Evolutionary conservation across 106 monocot genomes (phyloP), one percentile per base, ranked within the genome.

Genomic region (Dendrobium chrysotoxum): DNA sequence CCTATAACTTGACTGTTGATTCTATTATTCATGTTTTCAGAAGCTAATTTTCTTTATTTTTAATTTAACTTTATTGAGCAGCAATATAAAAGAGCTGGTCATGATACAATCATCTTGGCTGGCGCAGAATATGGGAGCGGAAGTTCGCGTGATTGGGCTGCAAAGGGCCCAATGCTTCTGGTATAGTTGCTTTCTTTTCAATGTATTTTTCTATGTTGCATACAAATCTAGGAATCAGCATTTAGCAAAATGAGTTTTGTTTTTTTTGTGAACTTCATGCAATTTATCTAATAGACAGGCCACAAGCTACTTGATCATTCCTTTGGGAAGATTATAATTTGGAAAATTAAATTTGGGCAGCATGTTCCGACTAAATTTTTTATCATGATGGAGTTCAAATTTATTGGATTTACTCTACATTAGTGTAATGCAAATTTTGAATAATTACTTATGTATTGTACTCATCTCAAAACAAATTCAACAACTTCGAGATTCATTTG

Each of bases 61-160:
- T 50, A 15, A 2, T 50, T n/a, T 40, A 25, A 67, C 46, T 70
- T 58, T 21, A 28, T 6, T 21, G n/a, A 75, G 40, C 89, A 92
- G 92, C 90, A 80, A 86, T 96, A 96, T 84, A 92, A 90, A 81
- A 81, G 40, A 66, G 93, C 91, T 40, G 91, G 96, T 31, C 88
- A 93, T 38, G 91, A 93, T 50, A 96, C 96, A 28, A 64, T 96
- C 47, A 90, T 96, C 75, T 83, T 96, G 79, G 96, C 96, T 40
- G 96, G 96, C 45, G 93, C 89, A 7, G 96, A 93, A 72, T 96
- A 96, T 76, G 96, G 96, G 41, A 93, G 93, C 75, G 96, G 96
- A 74, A 96, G 96, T 50, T 96, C 96, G 45, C 91, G 96, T 53
- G 96, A 96, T 83, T 96, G 93, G 96, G 96, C 93, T 76, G 96